Evolutionary conservation across 2,329 filamentous ascomycete genomes (phyloP), one percentile per base, ranked within the genome.

Genomic region (Diplocarpon mali): DNA sequence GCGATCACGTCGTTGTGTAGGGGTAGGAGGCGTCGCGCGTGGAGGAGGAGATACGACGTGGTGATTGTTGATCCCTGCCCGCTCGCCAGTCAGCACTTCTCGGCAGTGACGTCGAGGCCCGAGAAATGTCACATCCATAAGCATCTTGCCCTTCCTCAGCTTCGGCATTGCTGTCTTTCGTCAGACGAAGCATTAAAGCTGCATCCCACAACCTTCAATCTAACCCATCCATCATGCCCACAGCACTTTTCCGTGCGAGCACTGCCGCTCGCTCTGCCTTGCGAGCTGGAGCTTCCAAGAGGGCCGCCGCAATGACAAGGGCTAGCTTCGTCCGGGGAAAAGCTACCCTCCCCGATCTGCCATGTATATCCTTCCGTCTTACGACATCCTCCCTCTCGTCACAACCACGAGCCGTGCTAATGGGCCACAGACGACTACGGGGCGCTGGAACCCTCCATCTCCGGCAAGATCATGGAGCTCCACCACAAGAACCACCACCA

Each of bases 401-500:
- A 30, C 8, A 13, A 10, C 4, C 15, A 35, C 10, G 10, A 13
- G 8, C 11, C 17, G 4, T 10, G 7, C 35, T 51, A 40, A 53
- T 42, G 17, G 38, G 29, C 13, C 29, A 29, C 55, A 95, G 90
- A 96, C 65, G 92, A 95, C 74, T 98, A 95, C 67, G 86, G 83
- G 63, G 92, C 89, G 42, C 87, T 98, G 59, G 92, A 98, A 71
- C 78, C 78, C 40, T 62, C 72, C 61, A 79, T 95, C 70, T 89
- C 83, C 39, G 83, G 84, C 65, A 79, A 92, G 69, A 95, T 95
- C 71, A 95, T 95, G 89, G 85, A 94, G 71, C 78, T 94, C 37
- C 89, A 95, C 74, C 85, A 95, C 77, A 81, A 77, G 69, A 90
- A 88, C 69, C 88, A 95, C 75, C 89, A 95, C 72, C 80, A 90